Evolutionary conservation across 2,329 filamentous ascomycete species (phyloP).

Genomic region (Akanthomyces dipterigenus): DNA sequence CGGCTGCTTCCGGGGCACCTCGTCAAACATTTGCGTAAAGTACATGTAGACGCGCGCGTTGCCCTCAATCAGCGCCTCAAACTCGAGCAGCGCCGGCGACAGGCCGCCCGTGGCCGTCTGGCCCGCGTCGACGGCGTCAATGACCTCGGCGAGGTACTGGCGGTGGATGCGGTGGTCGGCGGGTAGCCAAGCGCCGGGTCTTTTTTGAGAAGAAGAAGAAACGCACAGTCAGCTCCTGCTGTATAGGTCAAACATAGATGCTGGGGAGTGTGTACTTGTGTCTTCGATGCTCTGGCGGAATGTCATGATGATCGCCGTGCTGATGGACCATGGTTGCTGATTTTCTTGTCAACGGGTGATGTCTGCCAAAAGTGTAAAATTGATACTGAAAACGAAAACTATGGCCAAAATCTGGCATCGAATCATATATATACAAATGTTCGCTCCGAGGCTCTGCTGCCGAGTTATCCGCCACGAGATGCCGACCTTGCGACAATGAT

Average conservation of each 20-base stretch:
- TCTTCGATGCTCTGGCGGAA: conserved; percentile 40
- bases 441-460: background rate
- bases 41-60: conserved; percentile 60
- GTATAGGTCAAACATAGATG: background rate
- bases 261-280: conserved; percentile 31
- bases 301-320: conserved; percentile 43
- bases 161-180: conserved; percentile 55
- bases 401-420: background rate
- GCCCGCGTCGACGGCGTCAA: conserved; percentile 40
- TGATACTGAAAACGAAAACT: no score
- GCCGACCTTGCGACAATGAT: background rate
- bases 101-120: conserved; percentile 38
- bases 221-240: no score
- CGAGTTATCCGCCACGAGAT: background rate
- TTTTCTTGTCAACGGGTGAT: background rate
- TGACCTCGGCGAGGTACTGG: conserved; percentile 53
- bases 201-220: background rate
- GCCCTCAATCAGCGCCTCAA: conserved; percentile 58
- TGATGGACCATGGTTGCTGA: conserved; percentile 40
- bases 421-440: background rate
- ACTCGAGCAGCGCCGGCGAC: conserved; percentile 55
- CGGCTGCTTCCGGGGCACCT: conserved; percentile 53
- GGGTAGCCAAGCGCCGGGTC: conserved; percentile 55
- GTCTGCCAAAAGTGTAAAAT: background rate
- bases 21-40: conserved; percentile 60